Base-by-base conservation (phyloP, 768 basidiomycete species). In the Xerocomus brunneocitrinus region DNA sequence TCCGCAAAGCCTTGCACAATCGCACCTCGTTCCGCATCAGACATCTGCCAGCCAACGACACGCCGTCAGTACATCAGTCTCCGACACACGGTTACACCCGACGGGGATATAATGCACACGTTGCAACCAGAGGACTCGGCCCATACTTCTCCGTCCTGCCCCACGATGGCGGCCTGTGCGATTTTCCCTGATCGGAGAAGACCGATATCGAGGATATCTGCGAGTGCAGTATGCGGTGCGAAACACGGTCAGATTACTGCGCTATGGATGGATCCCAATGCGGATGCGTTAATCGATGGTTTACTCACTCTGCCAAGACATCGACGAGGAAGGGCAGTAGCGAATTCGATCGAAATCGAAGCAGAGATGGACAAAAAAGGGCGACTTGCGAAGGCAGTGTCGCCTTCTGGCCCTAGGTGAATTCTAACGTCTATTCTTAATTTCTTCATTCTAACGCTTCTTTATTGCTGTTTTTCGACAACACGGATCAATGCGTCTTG, bases 131-230 rank as follows among this genome's bases (percentile, higher is more conserved):
- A 46, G 3, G 67, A 70, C 49, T 64, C 59, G n/a, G 69, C 69
- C 67, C 67, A 69, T 22, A 68, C 50, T 42, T 67, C 65, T 25
- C 65, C 63, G 35, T 68, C 67, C 51, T 61, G 57, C 2, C 67
- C 69, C 14, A 69, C 55, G 61, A 69, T 69, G 4, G 91, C 91
- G 36, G 91, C 93, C 62, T 80, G 79, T 25, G 73, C n/a, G 65
- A 95, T 73, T 72, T 83, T 89, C 59, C 81, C 83, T 56, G 73
- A 84, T 34, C 82, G 88, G 61, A 95, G 69, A 52, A 95, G 82
- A 69, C 90, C 83, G 64, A 73, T 75, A 68, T 94, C 89, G 70
- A 93, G 87, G 74, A 91, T 91, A 56, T 78, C 91, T 94, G 64
- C 28, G 27, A 25, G 30, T 27, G 7, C 13, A 22, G 24, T 32